Conservation (phyloP, 192 early-diverging fungal species). For the Coemansia sp. region DNA sequence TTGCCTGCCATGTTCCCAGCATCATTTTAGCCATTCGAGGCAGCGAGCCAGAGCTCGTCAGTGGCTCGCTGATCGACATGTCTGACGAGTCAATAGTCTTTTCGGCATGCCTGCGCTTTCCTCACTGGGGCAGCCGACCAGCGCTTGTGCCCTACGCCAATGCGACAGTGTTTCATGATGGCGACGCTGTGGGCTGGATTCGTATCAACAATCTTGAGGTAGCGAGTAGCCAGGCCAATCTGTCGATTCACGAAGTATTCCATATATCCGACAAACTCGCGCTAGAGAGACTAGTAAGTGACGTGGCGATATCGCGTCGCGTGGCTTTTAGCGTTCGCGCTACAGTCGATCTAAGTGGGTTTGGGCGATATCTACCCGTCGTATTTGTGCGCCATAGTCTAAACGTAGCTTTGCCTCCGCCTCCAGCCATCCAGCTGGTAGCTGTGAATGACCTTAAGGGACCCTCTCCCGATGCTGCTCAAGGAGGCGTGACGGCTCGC, state of each 20-base stretch:
- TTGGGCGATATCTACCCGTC: constrained; percentile 31
- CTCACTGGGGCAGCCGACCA: constrained; percentile 7
- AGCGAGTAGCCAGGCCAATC: background rate
- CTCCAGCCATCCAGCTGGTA: background rate
- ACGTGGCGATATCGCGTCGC: constrained; percentile 16
- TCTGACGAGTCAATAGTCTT: constrained; percentile 22
- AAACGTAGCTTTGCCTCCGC: constrained; percentile 17
- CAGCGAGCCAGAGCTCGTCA: constrained; percentile 19
- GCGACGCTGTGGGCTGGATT: constrained; percentile 31
- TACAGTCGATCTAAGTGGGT: constrained; percentile 26
- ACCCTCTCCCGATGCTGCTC: constrained; percentile 8
- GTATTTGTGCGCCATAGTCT: constrained; percentile 16
- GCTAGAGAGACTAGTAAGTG: constrained; percentile 23
- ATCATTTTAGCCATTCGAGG: constrained; percentile 10
- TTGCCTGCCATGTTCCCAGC: constrained; percentile 20
- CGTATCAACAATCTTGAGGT: constrained; percentile 16
- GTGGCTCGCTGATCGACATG: constrained; percentile 26
- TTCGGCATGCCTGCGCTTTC: constrained; percentile 24
- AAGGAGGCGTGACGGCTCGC: constrained; percentile 17
- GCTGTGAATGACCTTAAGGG: constrained; percentile 20
- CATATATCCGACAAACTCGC: constrained; percentile 27
- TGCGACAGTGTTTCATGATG: constrained; percentile 29
- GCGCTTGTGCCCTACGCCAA: constrained; percentile 24
- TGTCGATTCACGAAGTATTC: constrained; percentile 28
- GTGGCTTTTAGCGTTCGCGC: constrained; percentile 10